These are phyloP conservation scores for Friedmanniomyces simplex DNA, from an alignment of 495 filamentous ascomycete species.

Conservation along the genomic window DNA sequence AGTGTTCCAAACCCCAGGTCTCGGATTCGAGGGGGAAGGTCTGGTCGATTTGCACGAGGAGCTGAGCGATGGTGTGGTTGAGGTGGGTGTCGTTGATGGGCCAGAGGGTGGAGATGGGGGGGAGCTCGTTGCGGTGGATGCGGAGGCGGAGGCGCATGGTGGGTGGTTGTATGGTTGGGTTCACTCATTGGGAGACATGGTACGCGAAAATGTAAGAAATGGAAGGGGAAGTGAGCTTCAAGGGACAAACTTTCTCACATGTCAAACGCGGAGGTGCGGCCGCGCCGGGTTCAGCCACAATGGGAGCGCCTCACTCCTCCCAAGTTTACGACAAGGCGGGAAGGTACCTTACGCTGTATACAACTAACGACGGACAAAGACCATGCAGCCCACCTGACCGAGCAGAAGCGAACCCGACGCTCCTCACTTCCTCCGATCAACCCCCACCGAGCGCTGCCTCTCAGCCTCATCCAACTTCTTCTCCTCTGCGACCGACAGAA, in stretches of 20 bases:
- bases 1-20: conserved; percentile 86
- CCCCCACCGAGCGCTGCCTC: neutral
- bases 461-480: conserved; percentile 3
- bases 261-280: neutral
- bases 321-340: no score
- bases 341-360: no score
- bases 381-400: no score
- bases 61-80: conserved; percentile 56
- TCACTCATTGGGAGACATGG: neutral
- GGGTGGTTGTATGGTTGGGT: neutral
- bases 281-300: no score
- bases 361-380: no score
- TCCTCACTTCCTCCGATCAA: neutral
- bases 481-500: conserved; percentile 4
- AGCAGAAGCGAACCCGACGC: neutral
- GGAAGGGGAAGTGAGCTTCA: neutral
- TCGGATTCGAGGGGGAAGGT: conserved; percentile 73
- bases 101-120: conserved; percentile 69
- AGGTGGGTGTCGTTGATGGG: conserved; percentile 36
- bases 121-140: conserved; percentile 71
- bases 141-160: conserved; percentile 71
- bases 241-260: neutral
- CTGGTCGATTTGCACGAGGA: conserved; percentile 75
- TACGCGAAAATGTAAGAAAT: neutral
- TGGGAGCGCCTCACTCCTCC: no score